A percentile compares a stretch with the other conserved stretches of the same genome.
phyloP scores from a whole-genome alignment of 2,329 filamentous ascomycete species.

The Paraconiothyrium sp. region DNA sequence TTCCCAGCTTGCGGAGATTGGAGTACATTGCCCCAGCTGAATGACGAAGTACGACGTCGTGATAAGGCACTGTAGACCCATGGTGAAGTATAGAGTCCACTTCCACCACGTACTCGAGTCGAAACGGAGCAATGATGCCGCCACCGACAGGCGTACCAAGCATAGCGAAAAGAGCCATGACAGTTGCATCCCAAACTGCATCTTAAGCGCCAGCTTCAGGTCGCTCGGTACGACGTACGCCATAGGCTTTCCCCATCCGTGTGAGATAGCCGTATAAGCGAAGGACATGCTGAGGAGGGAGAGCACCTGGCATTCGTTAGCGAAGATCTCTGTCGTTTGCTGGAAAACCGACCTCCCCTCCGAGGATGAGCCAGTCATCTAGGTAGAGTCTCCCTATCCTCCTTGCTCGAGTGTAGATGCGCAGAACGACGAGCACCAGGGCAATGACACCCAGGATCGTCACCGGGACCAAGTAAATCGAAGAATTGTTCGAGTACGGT shows the following conservation, averaged over 20 bases:
- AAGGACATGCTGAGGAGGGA: conserved; percentile 29
- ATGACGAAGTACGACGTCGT: conserved; percentile 37
- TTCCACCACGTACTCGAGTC: conserved; percentile 31
- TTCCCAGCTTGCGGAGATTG: conserved; percentile 36
- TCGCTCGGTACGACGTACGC: conserved; percentile 26
- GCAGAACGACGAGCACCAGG: conserved; percentile 29
- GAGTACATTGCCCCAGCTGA: conserved; percentile 38
- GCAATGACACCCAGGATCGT: conserved; percentile 30
- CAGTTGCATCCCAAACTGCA: conserved; percentile 38
- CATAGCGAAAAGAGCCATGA: conserved; percentile 36
- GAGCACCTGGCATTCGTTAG: conserved; percentile 22
- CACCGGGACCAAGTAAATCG: conserved; percentile 33
- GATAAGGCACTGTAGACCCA: conserved; percentile 32
- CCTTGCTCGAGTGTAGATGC: conserved; percentile 33
- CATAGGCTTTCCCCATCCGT: conserved; percentile 39
- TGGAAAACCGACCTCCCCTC: conserved; percentile 31
- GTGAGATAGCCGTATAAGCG: conserved; percentile 24
- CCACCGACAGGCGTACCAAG: conserved; percentile 37
- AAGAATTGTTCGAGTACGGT: conserved; percentile 33
- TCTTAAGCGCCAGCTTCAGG: conserved; percentile 24
- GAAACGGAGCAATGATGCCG: conserved; percentile 36
- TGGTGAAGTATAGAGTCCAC: conserved; percentile 32
- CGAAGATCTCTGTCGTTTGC: not conserved
- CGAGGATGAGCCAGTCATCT: conserved; percentile 40
- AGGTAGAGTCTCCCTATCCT: conserved; percentile 29